Evolutionary conservation across 2,329 filamentous ascomycete genomes (phyloP).

Genomic region (Diplocarpon mali): DNA sequence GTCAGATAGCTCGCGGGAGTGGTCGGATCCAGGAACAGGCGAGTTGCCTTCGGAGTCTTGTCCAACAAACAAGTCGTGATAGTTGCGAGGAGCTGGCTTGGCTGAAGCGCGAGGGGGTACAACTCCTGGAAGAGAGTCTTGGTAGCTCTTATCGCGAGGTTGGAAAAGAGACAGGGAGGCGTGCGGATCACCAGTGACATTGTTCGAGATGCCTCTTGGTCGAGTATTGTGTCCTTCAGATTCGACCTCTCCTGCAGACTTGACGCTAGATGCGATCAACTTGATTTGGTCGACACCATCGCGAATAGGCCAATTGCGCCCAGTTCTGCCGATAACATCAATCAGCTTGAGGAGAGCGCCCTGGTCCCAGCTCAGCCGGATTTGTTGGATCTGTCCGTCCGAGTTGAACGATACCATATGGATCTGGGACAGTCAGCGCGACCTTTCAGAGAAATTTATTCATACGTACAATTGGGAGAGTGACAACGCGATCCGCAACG

Average conservation of each 20-base stretch:
- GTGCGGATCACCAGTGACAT: slow-evolving; percentile 51
- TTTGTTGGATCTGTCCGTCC: slow-evolving; percentile 69
- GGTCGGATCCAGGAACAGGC: slow-evolving; percentile 6
- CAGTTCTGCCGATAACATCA: slow-evolving; percentile 82
- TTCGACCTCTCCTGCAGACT: slow-evolving; percentile 32
- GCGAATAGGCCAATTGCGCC: slow-evolving; percentile 89
- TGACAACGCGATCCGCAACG: slow-evolving; percentile 68
- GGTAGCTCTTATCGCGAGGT: slow-evolving; percentile 51
- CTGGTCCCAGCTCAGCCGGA: slow-evolving; percentile 93
- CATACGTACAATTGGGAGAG: slow-evolving; percentile 65
- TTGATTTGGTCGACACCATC: slow-evolving; percentile 76
- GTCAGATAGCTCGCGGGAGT: slow-evolving; percentile 1
- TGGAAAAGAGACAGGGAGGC: slow-evolving; percentile 67
- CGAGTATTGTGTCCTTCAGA: slow-evolving; percentile 29
- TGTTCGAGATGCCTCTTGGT: slow-evolving; percentile 41
- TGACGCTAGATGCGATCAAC: slow-evolving; percentile 55
- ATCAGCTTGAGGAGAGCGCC: slow-evolving; percentile 84
- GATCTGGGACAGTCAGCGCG: slow-evolving; percentile 39
- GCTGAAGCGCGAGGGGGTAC: slow-evolving; percentile 53
- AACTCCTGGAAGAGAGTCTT: slow-evolving; percentile 37
- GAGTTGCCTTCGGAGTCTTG: slow-evolving; percentile 22
- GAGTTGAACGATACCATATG: slow-evolving; percentile 81
- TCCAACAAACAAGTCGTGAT: slow-evolving; percentile 59
- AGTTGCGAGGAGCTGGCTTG: slow-evolving; percentile 58
- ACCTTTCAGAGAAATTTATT: neutral